Conservation (phyloP, 805 yeast genomes). For the Metschnikowia corniflorae region DNA sequence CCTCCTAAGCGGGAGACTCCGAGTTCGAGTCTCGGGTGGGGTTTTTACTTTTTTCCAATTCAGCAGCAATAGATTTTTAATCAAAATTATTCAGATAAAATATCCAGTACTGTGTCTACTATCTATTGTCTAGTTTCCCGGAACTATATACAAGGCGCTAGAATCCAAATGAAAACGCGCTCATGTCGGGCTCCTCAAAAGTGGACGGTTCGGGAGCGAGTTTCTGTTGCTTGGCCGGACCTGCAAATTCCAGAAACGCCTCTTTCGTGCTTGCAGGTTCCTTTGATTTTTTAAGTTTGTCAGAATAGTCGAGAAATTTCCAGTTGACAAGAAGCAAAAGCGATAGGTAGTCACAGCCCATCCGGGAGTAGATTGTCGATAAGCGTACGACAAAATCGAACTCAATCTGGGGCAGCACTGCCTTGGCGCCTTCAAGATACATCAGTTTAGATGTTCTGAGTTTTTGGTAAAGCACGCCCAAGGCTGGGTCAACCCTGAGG, state of each 20-base stretch:
- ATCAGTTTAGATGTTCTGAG: constrained; percentile 52
- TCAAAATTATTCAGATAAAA: too few species aligned
- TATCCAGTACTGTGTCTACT: background rate
- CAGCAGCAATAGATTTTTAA: background rate
- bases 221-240: constrained; percentile 5
- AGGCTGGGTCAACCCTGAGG: constrained; percentile 77
- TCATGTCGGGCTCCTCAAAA: constrained; percentile 74
- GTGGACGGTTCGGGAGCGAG: constrained; percentile 44
- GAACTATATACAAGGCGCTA: constrained; percentile 3
- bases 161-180: constrained; percentile 54
- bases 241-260: constrained; percentile 17
- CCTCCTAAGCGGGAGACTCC: constrained; percentile 38
- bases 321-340: constrained; percentile 62
- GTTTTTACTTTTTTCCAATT: constrained; percentile 14
- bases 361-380: constrained; percentile 65
- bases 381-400: constrained; percentile 59
- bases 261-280: constrained; percentile 3
- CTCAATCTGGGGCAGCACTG: constrained; percentile 47
- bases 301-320: constrained; percentile 44
- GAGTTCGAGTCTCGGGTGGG: constrained; percentile 40
- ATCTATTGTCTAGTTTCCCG: background rate
- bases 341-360: constrained; percentile 89
- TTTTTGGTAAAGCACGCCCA: constrained; percentile 60
- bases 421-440: constrained; percentile 48
- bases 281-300: constrained; percentile 5